Conservation (phyloP, 2,329 filamentous ascomycete species). For the Fusarium subtropicale region DNA sequence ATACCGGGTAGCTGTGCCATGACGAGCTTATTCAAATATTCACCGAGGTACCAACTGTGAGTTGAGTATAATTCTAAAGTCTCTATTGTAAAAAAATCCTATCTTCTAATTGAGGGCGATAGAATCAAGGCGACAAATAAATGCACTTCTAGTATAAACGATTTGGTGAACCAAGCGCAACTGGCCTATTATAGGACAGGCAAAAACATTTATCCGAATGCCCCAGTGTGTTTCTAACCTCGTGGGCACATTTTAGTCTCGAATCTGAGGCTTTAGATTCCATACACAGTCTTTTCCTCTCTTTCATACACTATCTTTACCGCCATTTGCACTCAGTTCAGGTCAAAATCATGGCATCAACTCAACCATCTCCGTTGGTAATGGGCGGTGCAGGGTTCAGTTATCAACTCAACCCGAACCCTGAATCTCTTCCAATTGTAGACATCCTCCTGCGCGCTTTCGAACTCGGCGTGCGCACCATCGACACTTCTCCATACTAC, state of each 20-base stretch:
- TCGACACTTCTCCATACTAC: conserved; percentile 14
- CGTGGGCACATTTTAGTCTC: background rate
- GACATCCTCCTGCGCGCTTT: conserved; percentile 7
- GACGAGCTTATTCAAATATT: accelerated
- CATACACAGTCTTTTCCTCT: background rate
- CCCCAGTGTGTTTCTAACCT: background rate
- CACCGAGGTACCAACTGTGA: background rate
- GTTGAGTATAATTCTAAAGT: background rate
- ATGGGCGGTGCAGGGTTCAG: conserved; percentile 15
- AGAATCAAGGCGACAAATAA: background rate
- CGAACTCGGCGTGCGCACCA: conserved; percentile 1
- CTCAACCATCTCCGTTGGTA: background rate
- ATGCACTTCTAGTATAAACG: background rate
- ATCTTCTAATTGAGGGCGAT: background rate
- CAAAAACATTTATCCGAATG: background rate
- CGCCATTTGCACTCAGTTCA: accelerated
- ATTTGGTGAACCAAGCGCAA: background rate
- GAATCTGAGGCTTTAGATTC: background rate
- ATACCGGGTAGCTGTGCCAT: too few species aligned
- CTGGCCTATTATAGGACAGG: background rate
- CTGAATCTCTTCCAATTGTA: conserved; percentile 6
- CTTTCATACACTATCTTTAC: background rate
- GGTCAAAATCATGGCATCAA: background rate
- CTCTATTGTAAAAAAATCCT: background rate
- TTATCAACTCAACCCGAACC: background rate